A percentile compares a stretch with the other conserved stretches of the same genome.
phyloP scores from a whole-genome alignment of 2,329 filamentous ascomycete genomes.

The Aurifilum marmelostoma region DNA sequence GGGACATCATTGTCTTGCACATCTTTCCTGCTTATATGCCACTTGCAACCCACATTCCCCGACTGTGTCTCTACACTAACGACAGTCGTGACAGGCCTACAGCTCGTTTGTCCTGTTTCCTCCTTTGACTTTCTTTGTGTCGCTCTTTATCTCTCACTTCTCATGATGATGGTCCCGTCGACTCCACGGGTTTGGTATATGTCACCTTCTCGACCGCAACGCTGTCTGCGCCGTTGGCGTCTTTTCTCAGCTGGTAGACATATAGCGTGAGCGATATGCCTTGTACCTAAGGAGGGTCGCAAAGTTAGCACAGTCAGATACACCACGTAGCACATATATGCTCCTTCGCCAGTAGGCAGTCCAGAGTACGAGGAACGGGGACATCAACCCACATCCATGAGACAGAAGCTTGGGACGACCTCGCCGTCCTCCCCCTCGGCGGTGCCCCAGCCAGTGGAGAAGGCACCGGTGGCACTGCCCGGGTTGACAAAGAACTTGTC shows the following conservation, averaged over 20 bases:
- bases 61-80: neutral
- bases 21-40: neutral
- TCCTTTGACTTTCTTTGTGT: no score
- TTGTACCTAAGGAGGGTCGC: slow-evolving; percentile 69
- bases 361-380: neutral
- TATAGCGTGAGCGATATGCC: slow-evolving; percentile 95
- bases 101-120: neutral
- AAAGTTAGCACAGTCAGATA: slow-evolving; percentile 4
- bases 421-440: slow-evolving; percentile 69
- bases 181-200: slow-evolving; percentile 75
- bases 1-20: neutral
- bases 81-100: neutral
- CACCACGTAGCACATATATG: neutral
- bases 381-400: slow-evolving; percentile 84
- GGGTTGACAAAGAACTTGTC: slow-evolving; percentile 76
- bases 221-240: slow-evolving; percentile 75
- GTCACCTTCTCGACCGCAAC: slow-evolving; percentile 86
- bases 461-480: slow-evolving; percentile 67
- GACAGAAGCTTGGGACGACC: slow-evolving; percentile 86
- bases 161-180: slow-evolving; percentile 55
- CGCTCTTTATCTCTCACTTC: neutral
- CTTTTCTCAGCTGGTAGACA: slow-evolving; percentile 84
- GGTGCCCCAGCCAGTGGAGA: slow-evolving; percentile 59
- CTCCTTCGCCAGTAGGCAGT: neutral
- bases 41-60: neutral